Evolutionary conservation across 768 basidiomycete genomes (phyloP), one percentile per base, ranked within the genome.

Genomic region (Boletus bicolor): DNA sequence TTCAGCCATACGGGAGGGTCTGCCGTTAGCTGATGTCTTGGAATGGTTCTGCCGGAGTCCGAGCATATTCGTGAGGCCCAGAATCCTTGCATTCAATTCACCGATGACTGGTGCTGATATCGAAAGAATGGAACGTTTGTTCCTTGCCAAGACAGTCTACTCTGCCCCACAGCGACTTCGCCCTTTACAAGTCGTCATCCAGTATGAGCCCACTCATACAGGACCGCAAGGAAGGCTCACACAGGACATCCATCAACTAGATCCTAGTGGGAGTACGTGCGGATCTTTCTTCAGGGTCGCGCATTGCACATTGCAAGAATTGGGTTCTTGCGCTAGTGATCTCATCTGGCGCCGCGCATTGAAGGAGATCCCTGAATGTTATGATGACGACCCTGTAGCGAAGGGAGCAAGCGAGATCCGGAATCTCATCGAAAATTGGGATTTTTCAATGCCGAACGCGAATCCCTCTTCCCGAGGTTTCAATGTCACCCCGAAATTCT

Each of bases 271-370:
- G 47, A 47, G 62, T 7, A 57, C 76, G 32, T 76, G 76, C 55
- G 68, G 60, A 43, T 74, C 72, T 36, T 68, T 82, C 41, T 81
- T 83, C 64, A 72, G 66, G 42, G 73, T 77, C 28, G 81, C 84
- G 11, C 76, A 74, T 19, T 67, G 71, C 60, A 77, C 77, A 19
- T 68, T 80, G 36, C 64, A 68, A 28, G 82, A 88, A 63, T 65
- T 91, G 32, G 90, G 90, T 7, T 60, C 78, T 37, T 90, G 85
- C 59, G 89, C 86, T 46, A 76, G 84, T 37, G 87, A 91, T 60
- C 72, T 89, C 36, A 72, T 86, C 47, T 91, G 87, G 89, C 77
- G 84, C 58, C 78, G 77, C 42, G 78, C 78, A 21, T 59, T 80
- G 44, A 78, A 73, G 57, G 76, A 78, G 49, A 54, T 63, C 10